Conservation (phyloP, 169 alveolate genomes). For the Plasmodium malariae region DNA sequence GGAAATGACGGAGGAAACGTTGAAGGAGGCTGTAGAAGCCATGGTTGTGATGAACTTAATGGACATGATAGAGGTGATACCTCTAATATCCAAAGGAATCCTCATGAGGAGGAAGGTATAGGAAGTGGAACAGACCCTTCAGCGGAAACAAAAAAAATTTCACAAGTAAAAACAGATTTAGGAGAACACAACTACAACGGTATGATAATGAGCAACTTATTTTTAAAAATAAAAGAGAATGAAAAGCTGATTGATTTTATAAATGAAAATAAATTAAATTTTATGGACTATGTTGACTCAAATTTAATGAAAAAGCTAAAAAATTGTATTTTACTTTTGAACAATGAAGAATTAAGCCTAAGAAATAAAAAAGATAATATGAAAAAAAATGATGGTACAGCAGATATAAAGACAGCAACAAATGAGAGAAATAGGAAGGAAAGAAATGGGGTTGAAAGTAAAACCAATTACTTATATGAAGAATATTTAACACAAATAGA, state of each 20-base stretch:
- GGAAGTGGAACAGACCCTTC: not conserved
- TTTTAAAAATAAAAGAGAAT: slow-evolving; percentile 48
- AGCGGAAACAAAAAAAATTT: not conserved
- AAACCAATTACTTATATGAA: not conserved
- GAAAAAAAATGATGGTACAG: not conserved
- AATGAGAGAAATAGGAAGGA: not conserved
- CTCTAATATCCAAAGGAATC: not conserved
- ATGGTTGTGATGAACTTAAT: not conserved
- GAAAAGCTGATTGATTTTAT: slow-evolving; percentile 29
- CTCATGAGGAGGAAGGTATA: not conserved
- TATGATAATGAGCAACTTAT: not conserved
- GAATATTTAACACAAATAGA: slow-evolving; percentile 14
- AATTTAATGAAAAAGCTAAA: slow-evolving; percentile 45
- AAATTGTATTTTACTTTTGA: slow-evolving; percentile 36
- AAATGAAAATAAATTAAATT: slow-evolving; percentile 32
- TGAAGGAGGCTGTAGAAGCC: not conserved
- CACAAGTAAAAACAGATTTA: too few relatives aligned
- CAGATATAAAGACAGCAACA: not conserved
- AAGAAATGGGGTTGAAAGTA: too few relatives aligned
- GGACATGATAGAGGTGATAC: too few relatives aligned
- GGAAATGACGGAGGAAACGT: too few relatives aligned
- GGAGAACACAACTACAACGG: not conserved
- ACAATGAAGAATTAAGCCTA: slow-evolving; percentile 35
- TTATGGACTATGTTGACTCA: slow-evolving; percentile 29
- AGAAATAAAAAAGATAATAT: slow-evolving; percentile 16